Conservation (phyloP, 2,329 filamentous ascomycete species). For the Diplodia mutila region DNA sequence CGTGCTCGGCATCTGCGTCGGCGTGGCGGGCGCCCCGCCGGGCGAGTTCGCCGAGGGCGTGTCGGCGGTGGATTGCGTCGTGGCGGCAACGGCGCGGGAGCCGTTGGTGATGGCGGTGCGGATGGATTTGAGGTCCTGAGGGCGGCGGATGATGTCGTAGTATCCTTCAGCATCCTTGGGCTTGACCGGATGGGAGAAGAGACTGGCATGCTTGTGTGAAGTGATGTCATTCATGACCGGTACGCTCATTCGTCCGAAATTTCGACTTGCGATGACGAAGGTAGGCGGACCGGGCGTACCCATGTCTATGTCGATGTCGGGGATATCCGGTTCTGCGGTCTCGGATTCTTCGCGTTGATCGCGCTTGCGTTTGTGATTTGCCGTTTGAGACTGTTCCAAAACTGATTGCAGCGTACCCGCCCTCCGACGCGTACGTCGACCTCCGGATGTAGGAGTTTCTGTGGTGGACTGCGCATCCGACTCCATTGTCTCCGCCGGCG, state of each 20-base stretch:
- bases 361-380: constrained; percentile 48
- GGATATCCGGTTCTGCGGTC: constrained; percentile 35
- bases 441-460: constrained; percentile 23
- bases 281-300: constrained; percentile 34
- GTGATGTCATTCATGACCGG: constrained; percentile 57
- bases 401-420: constrained; percentile 30
- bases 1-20: constrained; percentile 35
- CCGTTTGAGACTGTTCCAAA: constrained; percentile 32
- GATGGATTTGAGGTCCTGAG: constrained; percentile 57
- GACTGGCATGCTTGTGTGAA: constrained; percentile 56
- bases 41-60: constrained; percentile 65
- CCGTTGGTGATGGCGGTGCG: constrained; percentile 53
- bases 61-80: constrained; percentile 58
- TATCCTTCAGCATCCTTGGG: constrained; percentile 57
- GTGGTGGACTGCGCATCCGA: constrained; percentile 37
- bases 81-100: constrained; percentile 61
- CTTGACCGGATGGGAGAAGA: constrained; percentile 55
- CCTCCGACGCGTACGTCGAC: constrained; percentile 33
- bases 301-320: constrained; percentile 28
- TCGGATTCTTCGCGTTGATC: constrained; percentile 38
- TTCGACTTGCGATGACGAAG: constrained; percentile 50
- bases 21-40: constrained; percentile 38
- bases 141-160: constrained; percentile 55
- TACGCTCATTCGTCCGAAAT: constrained; percentile 53
- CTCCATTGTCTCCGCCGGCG: constrained; percentile 48